phyloP scores from a whole-genome alignment of 345 rosid species.

The Melastoma malabathricum region DNA sequence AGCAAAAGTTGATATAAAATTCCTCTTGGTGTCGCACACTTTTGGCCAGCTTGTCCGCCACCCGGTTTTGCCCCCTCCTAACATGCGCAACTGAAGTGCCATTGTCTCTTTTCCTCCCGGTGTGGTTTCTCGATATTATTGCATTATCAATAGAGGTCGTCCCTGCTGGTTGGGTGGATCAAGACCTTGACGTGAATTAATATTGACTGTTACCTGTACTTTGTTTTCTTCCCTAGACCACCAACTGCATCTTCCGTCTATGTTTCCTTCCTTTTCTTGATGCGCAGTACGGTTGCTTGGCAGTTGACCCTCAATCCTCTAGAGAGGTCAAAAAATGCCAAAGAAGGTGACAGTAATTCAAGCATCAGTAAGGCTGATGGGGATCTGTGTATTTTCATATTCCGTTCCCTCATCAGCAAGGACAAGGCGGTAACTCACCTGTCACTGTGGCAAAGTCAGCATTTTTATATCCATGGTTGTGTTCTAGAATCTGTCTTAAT shows the following conservation, averaged over 20 bases:
- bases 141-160: too few relatives aligned
- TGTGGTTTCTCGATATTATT: too few relatives aligned
- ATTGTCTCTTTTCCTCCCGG: background rate
- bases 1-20: too few relatives aligned
- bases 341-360: conserved; percentile 15
- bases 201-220: background rate
- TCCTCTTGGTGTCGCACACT: too few relatives aligned
- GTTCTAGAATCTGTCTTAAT: background rate
- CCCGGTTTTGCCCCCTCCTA: too few relatives aligned
- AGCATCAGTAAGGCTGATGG: conserved; percentile 20
- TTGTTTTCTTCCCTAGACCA: background rate
- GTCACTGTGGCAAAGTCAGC: background rate
- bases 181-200: too few relatives aligned
- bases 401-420: conserved; percentile 53
- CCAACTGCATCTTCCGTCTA: background rate
- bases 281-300: conserved; percentile 87
- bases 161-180: too few relatives aligned
- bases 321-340: conserved; percentile 29
- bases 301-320: conserved; percentile 55
- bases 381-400: conserved; percentile 65
- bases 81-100: too few relatives aligned
- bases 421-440: conserved; percentile 52
- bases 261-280: background rate
- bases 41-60: too few relatives aligned
- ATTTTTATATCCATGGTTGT: background rate